Evolutionary conservation across 2,329 filamentous ascomycete genomes (phyloP), one percentile per base, ranked within the genome.

Genomic region (Lachnellula suecica): DNA sequence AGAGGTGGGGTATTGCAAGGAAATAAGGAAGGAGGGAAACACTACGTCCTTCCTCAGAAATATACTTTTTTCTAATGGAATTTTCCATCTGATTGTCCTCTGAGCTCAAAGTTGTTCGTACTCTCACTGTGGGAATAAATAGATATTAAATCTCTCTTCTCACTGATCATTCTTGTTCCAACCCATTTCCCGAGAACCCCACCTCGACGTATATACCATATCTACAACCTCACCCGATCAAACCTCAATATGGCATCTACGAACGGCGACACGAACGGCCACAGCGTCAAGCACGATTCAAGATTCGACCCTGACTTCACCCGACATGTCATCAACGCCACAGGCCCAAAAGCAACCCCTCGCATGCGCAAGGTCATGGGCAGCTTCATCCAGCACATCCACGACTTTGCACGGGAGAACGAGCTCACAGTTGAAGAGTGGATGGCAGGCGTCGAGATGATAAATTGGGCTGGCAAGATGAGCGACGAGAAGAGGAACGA

Each of bases 401-500:
- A 84, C 57, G 81, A 83, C 62, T 84, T 80, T 63, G 79, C 79
- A 20, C 72, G 80, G 51, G 81, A 83, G 63, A 76, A 79, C 45
- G 76, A 83, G 56, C 67, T 84, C 37, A 83, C 80, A 0, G 71
- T 81, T 4, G 80, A 82, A 40, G 81, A 83, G 61, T 83, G 78
- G 77, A 78, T 80, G 74, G 70, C 71, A 1, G 80, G 74, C 25
- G 76, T 83, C 17, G 29, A 81, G 29, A 60, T 82, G 62, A 71
- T 86, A 63, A 86, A 86, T 63, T 78, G 77, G 72, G 79, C 81
- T 0, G 83, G 83, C 19, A 74, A 78, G 60, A 85, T 85, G 81
- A 84, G 79, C 55, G 74, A 81, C 59, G 74, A 80, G 41, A 79
- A 77, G 64, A 76, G 83, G 49, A 86, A 87, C 52, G 83, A 87